These are phyloP conservation scores for Fusarium dlaminii DNA, from an alignment of 2,329 filamentous ascomycete species.

Conservation along the genomic window DNA sequence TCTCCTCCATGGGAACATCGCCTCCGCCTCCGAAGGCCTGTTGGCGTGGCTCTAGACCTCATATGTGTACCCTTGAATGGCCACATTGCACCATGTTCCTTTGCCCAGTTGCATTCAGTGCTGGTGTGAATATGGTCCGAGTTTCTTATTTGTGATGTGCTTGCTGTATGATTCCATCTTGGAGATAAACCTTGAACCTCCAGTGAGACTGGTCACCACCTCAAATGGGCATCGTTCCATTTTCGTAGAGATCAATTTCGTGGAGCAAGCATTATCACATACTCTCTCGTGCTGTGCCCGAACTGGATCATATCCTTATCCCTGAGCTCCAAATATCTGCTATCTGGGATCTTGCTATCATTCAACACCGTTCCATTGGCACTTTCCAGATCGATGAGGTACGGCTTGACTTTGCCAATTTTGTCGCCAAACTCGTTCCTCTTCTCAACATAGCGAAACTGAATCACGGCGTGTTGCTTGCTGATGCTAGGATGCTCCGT, in stretches of 20 bases:
- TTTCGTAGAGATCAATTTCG: conserved; percentile 47
- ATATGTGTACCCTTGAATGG: not conserved
- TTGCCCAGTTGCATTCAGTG: not conserved
- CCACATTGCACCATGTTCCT: not conserved
- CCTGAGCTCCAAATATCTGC: conserved; percentile 84
- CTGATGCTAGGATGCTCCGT: conserved; percentile 93
- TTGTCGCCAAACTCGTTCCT: conserved; percentile 89
- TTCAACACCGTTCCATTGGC: conserved; percentile 91
- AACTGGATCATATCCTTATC: conserved; percentile 92
- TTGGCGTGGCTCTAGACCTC: not conserved
- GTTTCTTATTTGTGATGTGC: not conserved
- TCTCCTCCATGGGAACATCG: not conserved
- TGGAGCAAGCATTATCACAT: conserved; percentile 87
- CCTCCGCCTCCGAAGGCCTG: not conserved
- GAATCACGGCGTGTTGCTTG: conserved; percentile 94
- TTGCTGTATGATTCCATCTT: not conserved
- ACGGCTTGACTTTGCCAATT: conserved; percentile 81
- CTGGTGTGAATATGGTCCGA: not conserved
- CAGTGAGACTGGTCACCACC: not conserved
- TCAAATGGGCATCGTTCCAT: not conserved
- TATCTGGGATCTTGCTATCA: conserved; percentile 74
- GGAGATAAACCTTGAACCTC: not conserved
- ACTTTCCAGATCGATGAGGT: conserved; percentile 92
- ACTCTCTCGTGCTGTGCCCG: conserved; percentile 88
- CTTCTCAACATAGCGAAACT: conserved; percentile 87